Evolutionary conservation across 371 early-diverging fungal genomes (phyloP), one percentile per base, ranked within the genome.

Genomic region (Syncephalastrum monosporum): DNA sequence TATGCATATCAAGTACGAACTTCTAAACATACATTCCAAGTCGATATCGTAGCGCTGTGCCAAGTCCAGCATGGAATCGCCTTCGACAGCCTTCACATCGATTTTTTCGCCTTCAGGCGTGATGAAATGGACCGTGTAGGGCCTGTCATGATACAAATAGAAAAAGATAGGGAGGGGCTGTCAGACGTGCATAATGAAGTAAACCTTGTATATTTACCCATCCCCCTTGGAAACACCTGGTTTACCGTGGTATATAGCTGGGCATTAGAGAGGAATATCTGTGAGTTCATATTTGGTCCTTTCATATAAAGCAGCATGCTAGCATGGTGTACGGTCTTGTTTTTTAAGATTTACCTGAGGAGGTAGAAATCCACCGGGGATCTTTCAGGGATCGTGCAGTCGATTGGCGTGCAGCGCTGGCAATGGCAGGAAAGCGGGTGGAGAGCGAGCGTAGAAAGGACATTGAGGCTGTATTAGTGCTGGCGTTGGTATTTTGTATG

Each of bases 11-110:
- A 21, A 21, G 21, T n/a, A 47, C 15, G 29, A 6, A 29, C 5
- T 16, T 27, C 0, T 21, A 21, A 21, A 21, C 64, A 60, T 70
- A 86, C 99, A 98, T 83, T 98, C 98, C 23, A 99, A 85, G 50
- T 98, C 98, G 25, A 99, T 90, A 69, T 95, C 89, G 66, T 99
- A 91, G 33, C 85, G 83, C 71, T 99, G 97, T 24, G 99, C 98
- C 16, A 96, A 74, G 67, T 98, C 98, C 64, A 99, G 75, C 63
- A 99, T 72, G 49, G 90, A 91, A 56, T 94, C 89, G 25, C 95
- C 96, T 53, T 89, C 87, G 15, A 86, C 83, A 41, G 92, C 96
- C 42, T 82, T 75, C 0, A 91, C 93, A 16, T 84, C 82, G 16
- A 89, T 81, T 47, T 79, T 78, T 58, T 92, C 90, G 42, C 92